Conservation (phyloP, 371 early-diverging fungal species). For the Circinella umbellata region DNA sequence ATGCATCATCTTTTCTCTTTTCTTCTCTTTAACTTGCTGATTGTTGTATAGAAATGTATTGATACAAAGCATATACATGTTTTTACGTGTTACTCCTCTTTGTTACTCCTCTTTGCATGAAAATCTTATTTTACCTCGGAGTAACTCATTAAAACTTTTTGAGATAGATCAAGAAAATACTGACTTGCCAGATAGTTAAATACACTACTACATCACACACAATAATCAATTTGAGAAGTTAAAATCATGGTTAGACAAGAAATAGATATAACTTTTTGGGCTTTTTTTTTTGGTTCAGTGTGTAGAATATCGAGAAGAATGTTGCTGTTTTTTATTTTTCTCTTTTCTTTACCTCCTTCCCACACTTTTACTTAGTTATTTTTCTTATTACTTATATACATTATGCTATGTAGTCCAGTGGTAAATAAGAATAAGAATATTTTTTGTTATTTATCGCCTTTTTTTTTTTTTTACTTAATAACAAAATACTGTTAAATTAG, state of each 20-base stretch:
- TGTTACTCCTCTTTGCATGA: too few relatives aligned
- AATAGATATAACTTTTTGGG: neutral
- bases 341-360: neutral
- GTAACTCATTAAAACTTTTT: neutral
- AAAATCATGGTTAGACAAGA: slow-evolving; percentile 1
- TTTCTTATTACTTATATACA: neutral
- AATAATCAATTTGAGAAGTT: neutral
- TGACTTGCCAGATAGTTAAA: neutral
- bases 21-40: too few relatives aligned
- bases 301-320: too few relatives aligned
- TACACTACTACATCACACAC: neutral
- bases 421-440: neutral
- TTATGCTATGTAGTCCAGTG: slow-evolving; percentile 1
- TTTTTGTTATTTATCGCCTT: too few relatives aligned
- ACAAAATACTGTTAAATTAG: neutral
- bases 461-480: neutral
- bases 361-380: neutral
- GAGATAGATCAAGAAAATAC: neutral
- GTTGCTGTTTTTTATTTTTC: neutral
- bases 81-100: too few relatives aligned
- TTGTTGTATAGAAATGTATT: too few relatives aligned
- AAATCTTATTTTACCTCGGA: too few relatives aligned
- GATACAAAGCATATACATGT: too few relatives aligned
- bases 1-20: too few relatives aligned
- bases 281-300: neutral